phyloP scores from a whole-genome alignment of 306 rosid genomes.

The Acacia crassicarpa region DNA sequence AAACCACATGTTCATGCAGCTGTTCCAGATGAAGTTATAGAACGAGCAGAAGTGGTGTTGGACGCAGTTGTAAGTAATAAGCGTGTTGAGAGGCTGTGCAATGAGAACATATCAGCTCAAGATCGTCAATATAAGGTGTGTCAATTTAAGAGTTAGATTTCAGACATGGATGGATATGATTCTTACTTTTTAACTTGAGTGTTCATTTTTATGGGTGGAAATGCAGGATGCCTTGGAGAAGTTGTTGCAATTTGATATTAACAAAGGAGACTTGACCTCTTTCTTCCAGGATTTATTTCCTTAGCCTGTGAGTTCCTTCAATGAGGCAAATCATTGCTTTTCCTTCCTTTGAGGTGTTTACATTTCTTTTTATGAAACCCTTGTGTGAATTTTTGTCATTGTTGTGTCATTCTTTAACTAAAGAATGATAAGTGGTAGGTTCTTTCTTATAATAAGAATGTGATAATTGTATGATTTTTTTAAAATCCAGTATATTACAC shows the following conservation, averaged over 20 bases:
- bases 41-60: constrained; percentile 78
- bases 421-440: neutral
- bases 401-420: too few relatives aligned
- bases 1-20: constrained; percentile 43
- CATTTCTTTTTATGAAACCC: neutral
- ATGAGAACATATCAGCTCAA: constrained; percentile 59
- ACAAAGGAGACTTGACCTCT: constrained; percentile 56
- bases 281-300: constrained; percentile 68
- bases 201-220: constrained; percentile 1
- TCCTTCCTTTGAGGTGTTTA: neutral
- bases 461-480: too few relatives aligned
- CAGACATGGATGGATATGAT: constrained; percentile 26
- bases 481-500: neutral
- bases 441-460: too few relatives aligned
- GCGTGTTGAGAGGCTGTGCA: constrained; percentile 56
- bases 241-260: constrained; percentile 68
- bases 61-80: constrained; percentile 59
- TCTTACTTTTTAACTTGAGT: neutral
- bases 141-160: constrained; percentile 27
- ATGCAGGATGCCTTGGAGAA: constrained; percentile 73
- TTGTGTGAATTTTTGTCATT: neutral
- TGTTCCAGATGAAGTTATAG: constrained; percentile 72
- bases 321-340: neutral
- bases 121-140: constrained; percentile 83
- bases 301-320: neutral